Percentiles rank a stretch among this genome's conserved stretches.
Evolutionary conservation across 139 green algal species (phyloP).

Genomic region (Protoeuglena noctilucae): DNA sequence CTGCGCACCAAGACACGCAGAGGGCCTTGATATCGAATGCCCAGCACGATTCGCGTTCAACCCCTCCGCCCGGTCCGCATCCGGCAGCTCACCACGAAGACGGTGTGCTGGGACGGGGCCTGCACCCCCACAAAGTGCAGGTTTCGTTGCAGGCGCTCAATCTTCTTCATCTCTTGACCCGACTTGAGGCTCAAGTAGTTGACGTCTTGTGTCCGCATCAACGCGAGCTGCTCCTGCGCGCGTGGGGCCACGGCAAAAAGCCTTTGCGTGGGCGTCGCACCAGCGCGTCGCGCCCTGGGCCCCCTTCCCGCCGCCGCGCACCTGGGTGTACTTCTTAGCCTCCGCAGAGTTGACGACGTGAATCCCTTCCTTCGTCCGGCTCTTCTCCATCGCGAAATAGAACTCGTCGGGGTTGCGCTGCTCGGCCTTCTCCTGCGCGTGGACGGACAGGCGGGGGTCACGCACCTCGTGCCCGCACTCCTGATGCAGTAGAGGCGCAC

Average conservation of each 20-base stretch:
- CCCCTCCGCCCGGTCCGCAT: too few species aligned
- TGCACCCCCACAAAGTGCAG: conserved; percentile 70
- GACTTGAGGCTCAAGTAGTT: conserved; percentile 65
- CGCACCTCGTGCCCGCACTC: too few species aligned
- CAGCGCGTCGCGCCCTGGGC: too few species aligned
- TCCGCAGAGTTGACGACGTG: conserved; percentile 37
- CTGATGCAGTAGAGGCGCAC: too few species aligned
- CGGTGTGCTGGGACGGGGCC: conserved; percentile 27
- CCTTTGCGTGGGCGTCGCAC: too few species aligned
- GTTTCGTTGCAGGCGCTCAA: conserved; percentile 42
- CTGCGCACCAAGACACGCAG: too few species aligned
- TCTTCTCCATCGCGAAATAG: conserved; percentile 92
- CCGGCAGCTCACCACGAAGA: conserved; percentile 56
- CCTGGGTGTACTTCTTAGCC: conserved; percentile 74
- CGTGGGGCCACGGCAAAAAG: too few species aligned
- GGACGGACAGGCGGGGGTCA: too few species aligned
- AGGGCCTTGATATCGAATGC: too few species aligned
- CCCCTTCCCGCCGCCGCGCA: too few species aligned
- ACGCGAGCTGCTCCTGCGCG: conserved; percentile 67
- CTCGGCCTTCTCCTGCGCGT: conserved; percentile 67
- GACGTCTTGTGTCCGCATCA: conserved; percentile 90
- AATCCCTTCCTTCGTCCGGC: conserved; percentile 59
- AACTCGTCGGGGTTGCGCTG: conserved; percentile 96
- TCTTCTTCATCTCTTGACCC: conserved; percentile 57
- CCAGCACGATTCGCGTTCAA: too few species aligned